A percentile compares a stretch with the other conserved stretches of the same genome.
phyloP scores from a whole-genome alignment of 345 rosid genomes.

The Lumnitzera racemosa region DNA sequence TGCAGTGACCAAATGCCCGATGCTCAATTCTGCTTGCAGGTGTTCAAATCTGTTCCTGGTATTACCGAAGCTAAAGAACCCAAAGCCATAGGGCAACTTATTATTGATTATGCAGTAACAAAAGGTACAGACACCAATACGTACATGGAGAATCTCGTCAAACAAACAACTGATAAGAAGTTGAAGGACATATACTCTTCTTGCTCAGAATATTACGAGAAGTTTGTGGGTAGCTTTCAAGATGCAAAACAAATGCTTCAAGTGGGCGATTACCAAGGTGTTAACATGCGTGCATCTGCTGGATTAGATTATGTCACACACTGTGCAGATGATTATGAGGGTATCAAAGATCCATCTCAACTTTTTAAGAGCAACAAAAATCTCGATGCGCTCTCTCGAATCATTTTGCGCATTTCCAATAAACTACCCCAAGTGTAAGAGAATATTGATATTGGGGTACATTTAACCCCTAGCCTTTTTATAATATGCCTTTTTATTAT shows the following conservation, averaged over 20 bases:
- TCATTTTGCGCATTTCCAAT: conserved; percentile 7
- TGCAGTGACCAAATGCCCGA: too few species aligned
- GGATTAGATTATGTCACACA: conserved; percentile 1
- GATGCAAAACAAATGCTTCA: neutral
- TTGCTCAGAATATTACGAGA: conserved; percentile 7
- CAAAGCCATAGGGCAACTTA: conserved; percentile 1
- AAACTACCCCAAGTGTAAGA: neutral
- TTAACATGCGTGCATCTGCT: neutral
- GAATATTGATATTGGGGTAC: too few species aligned
- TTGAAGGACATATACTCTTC: conserved; percentile 3
- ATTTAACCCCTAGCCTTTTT: too few species aligned
- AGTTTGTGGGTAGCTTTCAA: neutral
- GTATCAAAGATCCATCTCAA: neutral
- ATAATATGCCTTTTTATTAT: too few species aligned
- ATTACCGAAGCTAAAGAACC: neutral
- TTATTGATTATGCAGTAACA: neutral
- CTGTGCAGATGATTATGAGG: conserved; percentile 4
- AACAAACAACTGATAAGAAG: neutral
- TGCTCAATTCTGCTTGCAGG: neutral
- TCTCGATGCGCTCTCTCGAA: conserved; percentile 14
- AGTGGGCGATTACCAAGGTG: neutral
- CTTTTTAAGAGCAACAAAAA: conserved; percentile 16
- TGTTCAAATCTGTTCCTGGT: conserved; percentile 6
- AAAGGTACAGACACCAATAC: neutral
- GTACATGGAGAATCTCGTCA: neutral